Conservation (phyloP, 495 filamentous ascomycete species). For the Penicillium coprophilum region DNA sequence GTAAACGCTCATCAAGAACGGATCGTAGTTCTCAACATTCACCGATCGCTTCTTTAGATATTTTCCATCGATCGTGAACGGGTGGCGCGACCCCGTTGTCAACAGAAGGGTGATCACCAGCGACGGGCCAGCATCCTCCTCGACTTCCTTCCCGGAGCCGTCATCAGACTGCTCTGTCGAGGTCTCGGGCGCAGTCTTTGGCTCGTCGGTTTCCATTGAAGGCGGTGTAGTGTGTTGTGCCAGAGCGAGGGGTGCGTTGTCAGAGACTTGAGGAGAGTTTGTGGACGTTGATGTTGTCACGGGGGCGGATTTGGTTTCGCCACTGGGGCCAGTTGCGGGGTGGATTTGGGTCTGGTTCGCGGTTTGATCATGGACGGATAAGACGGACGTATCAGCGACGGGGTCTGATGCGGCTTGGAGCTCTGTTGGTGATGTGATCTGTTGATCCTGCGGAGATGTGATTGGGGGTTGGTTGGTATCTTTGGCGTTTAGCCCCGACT, state of each 20-base stretch:
- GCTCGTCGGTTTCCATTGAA: slow-evolving; percentile 36
- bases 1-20: slow-evolving; percentile 85
- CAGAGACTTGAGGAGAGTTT: slow-evolving; percentile 11
- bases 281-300: slow-evolving; percentile 23
- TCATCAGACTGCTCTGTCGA: slow-evolving; percentile 41
- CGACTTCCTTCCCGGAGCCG: slow-evolving; percentile 40
- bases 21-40: slow-evolving; percentile 72
- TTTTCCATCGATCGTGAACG: slow-evolving; percentile 81
- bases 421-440: slow-evolving; percentile 21
- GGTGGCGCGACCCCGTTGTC: slow-evolving; percentile 77
- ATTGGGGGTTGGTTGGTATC: slow-evolving; percentile 24
- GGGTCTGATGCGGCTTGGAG: slow-evolving; percentile 10
- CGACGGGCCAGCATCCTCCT: slow-evolving; percentile 47
- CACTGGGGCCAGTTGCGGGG: slow-evolving; percentile 25
- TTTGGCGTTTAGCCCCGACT: slow-evolving; percentile 22
- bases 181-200: slow-evolving; percentile 32
- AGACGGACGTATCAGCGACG: slow-evolving; percentile 15
- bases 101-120: slow-evolving; percentile 72
- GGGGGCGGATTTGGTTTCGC: slow-evolving; percentile 26
- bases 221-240: slow-evolving; percentile 18
- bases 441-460: slow-evolving; percentile 26
- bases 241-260: slow-evolving; percentile 20
- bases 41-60: slow-evolving; percentile 79
- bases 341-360: slow-evolving; percentile 20
- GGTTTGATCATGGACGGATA: slow-evolving; percentile 15